Conservation (phyloP, 345 rosid species). For the Citrus hindsii region DNA sequence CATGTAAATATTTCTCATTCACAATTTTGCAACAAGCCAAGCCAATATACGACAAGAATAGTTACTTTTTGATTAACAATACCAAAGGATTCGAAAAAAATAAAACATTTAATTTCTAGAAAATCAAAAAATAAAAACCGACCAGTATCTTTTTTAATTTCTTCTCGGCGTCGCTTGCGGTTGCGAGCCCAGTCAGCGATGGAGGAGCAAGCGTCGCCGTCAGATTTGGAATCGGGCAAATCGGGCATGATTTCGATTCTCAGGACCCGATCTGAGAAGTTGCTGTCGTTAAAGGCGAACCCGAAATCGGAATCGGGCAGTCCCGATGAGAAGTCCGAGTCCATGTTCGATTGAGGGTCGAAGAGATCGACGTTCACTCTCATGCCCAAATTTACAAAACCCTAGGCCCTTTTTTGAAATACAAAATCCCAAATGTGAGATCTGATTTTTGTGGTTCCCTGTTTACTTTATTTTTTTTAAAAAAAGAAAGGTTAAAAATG, state of each 20-base stretch:
- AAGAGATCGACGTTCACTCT: slow-evolving; percentile 41
- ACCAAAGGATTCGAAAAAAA: not conserved
- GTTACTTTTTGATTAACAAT: too few relatives aligned
- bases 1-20: not conserved
- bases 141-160: slow-evolving; percentile 46
- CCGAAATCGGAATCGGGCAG: slow-evolving; percentile 49
- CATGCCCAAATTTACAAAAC: slow-evolving; percentile 21
- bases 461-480: too few relatives aligned
- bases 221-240: slow-evolving; percentile 37
- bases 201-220: slow-evolving; percentile 45
- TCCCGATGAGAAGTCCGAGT: slow-evolving; percentile 37
- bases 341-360: slow-evolving; percentile 39
- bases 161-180: slow-evolving; percentile 72
- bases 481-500: not conserved
- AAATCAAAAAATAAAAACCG: not conserved
- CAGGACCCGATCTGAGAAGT: slow-evolving; percentile 75
- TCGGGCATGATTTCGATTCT: slow-evolving; percentile 62
- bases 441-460: not conserved
- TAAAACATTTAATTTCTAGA: not conserved
- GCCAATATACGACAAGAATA: not conserved
- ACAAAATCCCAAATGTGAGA: not conserved
- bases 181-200: slow-evolving; percentile 65
- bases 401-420: not conserved
- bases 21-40: not conserved
- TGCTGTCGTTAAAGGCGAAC: slow-evolving; percentile 76